Percentiles rank a stretch among this genome's conserved stretches.
Conservation (phyloP, 805 yeast species). For the Torulaspora microellipsoides region DNA sequence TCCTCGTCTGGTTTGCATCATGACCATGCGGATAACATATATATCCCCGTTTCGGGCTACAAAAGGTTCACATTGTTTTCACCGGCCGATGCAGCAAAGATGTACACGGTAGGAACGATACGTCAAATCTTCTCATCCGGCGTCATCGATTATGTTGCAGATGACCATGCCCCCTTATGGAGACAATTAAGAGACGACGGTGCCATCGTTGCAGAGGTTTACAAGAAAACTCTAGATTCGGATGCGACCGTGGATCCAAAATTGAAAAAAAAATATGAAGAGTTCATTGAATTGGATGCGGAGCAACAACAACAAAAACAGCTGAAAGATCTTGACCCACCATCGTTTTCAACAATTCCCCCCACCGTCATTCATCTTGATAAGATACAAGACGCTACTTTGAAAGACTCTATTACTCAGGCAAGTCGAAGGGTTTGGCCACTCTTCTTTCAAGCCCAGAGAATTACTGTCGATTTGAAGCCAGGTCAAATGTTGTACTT, state of each 20-base stretch:
- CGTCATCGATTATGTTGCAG: conserved; percentile 54
- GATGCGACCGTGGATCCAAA: conserved; percentile 18
- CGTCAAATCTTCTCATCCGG: conserved; percentile 53
- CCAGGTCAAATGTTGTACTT: conserved; percentile 66
- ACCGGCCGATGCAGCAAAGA: conserved; percentile 54
- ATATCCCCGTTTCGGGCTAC: conserved; percentile 53
- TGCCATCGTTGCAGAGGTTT: conserved; percentile 48
- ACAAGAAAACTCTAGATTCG: conserved; percentile 40
- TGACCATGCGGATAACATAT: conserved; percentile 75
- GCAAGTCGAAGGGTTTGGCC: conserved; percentile 47
- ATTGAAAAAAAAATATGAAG: conserved; percentile 23
- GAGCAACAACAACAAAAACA: conserved; percentile 12
- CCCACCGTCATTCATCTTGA: conserved; percentile 59
- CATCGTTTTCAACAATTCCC: conserved; percentile 62
- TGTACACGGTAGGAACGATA: conserved; percentile 65
- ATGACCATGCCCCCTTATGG: conserved; percentile 62
- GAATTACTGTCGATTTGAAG: conserved; percentile 44
- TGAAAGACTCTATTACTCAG: conserved; percentile 29
- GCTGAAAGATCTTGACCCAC: conserved; percentile 47
- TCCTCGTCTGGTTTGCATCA: conserved; percentile 74
- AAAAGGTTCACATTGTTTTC: conserved; percentile 65
- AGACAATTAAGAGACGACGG: conserved; percentile 57
- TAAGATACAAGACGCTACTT: conserved; percentile 38
- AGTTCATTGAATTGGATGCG: conserved; percentile 31
- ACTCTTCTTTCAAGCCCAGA: conserved; percentile 39